Evolutionary conservation across 441 rosid species (phyloP), one percentile per base, ranked within the genome.

Genomic region (Kokia cookei): DNA sequence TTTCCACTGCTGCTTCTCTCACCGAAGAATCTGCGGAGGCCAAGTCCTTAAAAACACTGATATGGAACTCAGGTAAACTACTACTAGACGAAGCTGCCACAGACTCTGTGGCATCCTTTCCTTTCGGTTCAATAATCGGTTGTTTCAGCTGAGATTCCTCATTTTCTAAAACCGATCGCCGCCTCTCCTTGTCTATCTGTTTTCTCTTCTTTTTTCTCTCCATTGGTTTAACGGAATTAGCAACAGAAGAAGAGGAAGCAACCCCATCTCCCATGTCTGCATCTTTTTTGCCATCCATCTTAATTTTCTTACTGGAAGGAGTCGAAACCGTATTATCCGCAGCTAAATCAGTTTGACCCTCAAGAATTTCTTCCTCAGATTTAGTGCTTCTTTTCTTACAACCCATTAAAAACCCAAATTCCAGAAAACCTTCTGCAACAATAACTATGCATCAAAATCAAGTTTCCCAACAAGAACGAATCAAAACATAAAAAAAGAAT

Each of bases 171-270:
- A 85, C 74, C 37, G 78, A 63, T 17, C 71, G 85, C 76, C 73
- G 90, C 63, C 90, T 82, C 85, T 86, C 86, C 77, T 93, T 95
- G 72, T 91, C 99, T 64, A 87, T 71, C 50, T 84, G 84, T 83
- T 86, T 93, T 69, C 97, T 83, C 72, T 83, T 88, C 89, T 94
- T 94, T 78, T 73, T 82, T 71, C 88, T 86, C 87, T 93, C 96
- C 99, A 95, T 95, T 7, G 88, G 88, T 32, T 85, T 88, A 47
- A 78, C 74, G 9, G 86, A 80, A 55, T 76, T 68, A 29, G 86
- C 75, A 74, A 24, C 74, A 24, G 78, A 79, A 2, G 84, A 60
- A 73, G 78, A 45, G 1, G 70, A 72, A 37, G 77, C 73, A 26
- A 62, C 71, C 54, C 82, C 78, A 50, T 75, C 82, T 76, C n/a